Base-by-base conservation (phyloP, 768 basidiomycete species). In the Kwoniella europaea region DNA sequence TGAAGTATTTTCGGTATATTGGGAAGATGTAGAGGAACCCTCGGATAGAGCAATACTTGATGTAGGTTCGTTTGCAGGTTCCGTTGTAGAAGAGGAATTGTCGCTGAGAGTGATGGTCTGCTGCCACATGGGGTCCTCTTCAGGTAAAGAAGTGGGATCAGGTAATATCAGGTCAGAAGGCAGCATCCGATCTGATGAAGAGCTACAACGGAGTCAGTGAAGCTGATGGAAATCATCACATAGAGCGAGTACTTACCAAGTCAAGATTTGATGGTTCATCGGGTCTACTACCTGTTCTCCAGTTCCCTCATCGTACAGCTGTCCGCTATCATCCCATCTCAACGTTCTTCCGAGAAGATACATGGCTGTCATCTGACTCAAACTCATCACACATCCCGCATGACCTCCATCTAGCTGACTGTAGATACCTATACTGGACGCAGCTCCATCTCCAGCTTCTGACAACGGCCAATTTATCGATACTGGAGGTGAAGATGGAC, bases 311-410 rank as follows among this genome's bases (percentile, higher is more conserved):
- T 79, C 79, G 10, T 54, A 79, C 27, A 79, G n/a, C 62, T 70
- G 24, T 16, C 65, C 69, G 15, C 22, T 50, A 7, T 43, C 71
- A 10, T 55, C 63, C 79, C 79, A 79, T 42, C 76, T 59, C n/a
- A 79, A 46, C 41, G 52, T 58, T 58, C 79, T 62, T 13, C 79
- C 76, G 1, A 77, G 62, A 1, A 77, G 64, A 55, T 77, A 79
- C 65, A 74, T 72, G 3, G 70, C 79, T 53, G 76, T 76, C 69
- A 76, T 76, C 56, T 77, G 76, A 41, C 63, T 73, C 44, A 79
- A 27, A 10, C 60, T 57, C 61, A 76, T 69, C 20, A 73, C 76
- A 57, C 79, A 79, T 2, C 73, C 71, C 7, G 75, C 53, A 22
- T 50, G 50, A 5, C 46, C 68, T 4, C 72, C 72, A 18, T 29